phyloP scores from a whole-genome alignment of 2,329 filamentous ascomycete species.

The Epichloe brachyelytri region DNA sequence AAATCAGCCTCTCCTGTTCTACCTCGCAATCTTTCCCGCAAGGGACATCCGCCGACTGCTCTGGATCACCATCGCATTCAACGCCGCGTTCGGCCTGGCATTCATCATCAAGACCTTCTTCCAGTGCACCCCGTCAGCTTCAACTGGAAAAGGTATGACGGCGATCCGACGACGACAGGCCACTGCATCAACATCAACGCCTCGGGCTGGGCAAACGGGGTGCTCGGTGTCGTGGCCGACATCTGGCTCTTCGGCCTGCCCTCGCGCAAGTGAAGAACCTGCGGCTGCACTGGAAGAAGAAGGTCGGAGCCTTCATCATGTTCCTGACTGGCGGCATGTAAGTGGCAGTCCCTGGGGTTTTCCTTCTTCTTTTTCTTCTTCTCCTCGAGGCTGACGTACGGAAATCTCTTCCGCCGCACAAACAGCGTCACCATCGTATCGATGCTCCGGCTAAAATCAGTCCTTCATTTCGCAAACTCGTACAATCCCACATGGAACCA shows the following conservation, averaged over 20 bases:
- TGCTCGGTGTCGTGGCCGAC: slow-evolving; percentile 32
- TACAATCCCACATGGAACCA: slow-evolving; percentile 14
- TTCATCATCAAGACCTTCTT: slow-evolving; percentile 28
- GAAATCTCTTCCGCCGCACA: neutral
- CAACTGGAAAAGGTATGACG: slow-evolving; percentile 26
- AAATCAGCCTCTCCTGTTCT: slow-evolving; percentile 36
- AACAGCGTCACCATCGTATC: slow-evolving; percentile 13
- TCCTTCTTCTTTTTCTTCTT: neutral
- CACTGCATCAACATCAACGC: slow-evolving; percentile 31
- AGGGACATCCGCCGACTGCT: slow-evolving; percentile 21
- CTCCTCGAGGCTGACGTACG: too few relatives aligned
- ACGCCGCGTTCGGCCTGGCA: slow-evolving; percentile 20
- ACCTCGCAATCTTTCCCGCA: slow-evolving; percentile 32
- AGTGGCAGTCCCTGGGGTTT: neutral
- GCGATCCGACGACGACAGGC: slow-evolving; percentile 30
- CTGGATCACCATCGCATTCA: slow-evolving; percentile 22
- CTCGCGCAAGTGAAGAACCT: slow-evolving; percentile 24
- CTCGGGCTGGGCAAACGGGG: slow-evolving; percentile 33
- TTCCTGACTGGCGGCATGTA: slow-evolving; percentile 27
- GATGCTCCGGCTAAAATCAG: slow-evolving; percentile 12
- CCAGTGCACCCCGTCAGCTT: slow-evolving; percentile 30
- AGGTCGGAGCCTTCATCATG: slow-evolving; percentile 27
- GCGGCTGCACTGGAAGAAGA: slow-evolving; percentile 14
- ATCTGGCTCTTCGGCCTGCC: slow-evolving; percentile 33
- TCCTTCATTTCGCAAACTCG: slow-evolving; percentile 12